phyloP scores from a whole-genome alignment of 2,329 filamentous ascomycete species.

The Fusarium liriodendri region DNA sequence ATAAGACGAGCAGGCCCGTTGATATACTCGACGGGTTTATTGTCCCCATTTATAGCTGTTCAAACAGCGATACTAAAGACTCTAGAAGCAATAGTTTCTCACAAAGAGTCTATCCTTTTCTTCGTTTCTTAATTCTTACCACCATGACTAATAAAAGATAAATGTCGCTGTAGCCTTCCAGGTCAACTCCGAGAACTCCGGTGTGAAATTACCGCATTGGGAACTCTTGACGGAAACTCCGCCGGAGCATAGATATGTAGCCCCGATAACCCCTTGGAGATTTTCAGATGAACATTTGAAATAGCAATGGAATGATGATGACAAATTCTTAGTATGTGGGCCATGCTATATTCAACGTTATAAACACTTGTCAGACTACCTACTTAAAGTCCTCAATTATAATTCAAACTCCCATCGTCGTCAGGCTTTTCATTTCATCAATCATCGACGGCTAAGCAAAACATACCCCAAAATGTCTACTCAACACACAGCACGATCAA shows the following conservation, averaged over 20 bases:
- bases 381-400: background rate
- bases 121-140: background rate
- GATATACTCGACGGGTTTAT: background rate
- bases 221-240: constrained; percentile 16
- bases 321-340: background rate
- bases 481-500: constrained; percentile 39
- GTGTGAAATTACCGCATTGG: constrained; percentile 7
- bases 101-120: background rate
- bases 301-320: background rate
- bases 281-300: background rate
- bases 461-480: constrained; percentile 3
- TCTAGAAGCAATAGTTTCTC: background rate
- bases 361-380: background rate
- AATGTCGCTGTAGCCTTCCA: background rate
- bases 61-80: background rate
- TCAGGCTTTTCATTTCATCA: background rate
- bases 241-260: background rate
- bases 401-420: background rate
- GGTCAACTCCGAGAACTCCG: constrained; percentile 29
- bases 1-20: background rate
- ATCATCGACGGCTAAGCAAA: background rate
- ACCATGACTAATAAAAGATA: background rate
- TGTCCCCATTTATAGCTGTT: background rate
- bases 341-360: background rate
- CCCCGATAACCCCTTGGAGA: constrained; percentile 22